Conservation (phyloP, 768 basidiomycete genomes). For the Suillus paluster region DNA sequence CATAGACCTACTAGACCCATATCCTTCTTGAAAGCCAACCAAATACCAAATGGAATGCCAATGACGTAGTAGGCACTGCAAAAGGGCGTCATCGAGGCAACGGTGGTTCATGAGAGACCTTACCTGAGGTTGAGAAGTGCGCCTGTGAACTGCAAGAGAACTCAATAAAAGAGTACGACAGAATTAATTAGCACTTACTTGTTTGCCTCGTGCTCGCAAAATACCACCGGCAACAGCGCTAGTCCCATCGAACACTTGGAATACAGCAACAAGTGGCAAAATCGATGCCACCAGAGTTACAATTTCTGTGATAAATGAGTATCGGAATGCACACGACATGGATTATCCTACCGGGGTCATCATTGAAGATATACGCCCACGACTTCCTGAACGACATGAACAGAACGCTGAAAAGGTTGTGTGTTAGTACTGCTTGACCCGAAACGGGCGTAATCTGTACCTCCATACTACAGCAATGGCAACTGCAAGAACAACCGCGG, state of each 20-base stretch:
- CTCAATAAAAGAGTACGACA: neutral
- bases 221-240: constrained; percentile 73
- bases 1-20: constrained; percentile 78
- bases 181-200: constrained; percentile 41
- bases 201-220: constrained; percentile 82
- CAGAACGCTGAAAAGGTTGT: constrained; percentile 43
- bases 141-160: constrained; percentile 56
- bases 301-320: constrained; percentile 44
- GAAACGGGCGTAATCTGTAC: constrained; percentile 35
- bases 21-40: constrained; percentile 65
- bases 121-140: constrained; percentile 54
- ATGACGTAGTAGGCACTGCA: constrained; percentile 76
- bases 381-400: constrained; percentile 65
- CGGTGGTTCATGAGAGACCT: neutral
- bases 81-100: neutral
- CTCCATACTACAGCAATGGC: constrained; percentile 65
- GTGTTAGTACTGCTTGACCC: neutral
- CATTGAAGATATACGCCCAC: constrained; percentile 80
- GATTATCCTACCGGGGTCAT: constrained; percentile 52
- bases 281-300: constrained; percentile 56
- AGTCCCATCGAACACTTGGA: constrained; percentile 86
- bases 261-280: constrained; percentile 74
- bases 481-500: constrained; percentile 69
- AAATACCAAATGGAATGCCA: constrained; percentile 83
- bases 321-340: neutral